Conservation (phyloP, 2,329 filamentous ascomycete genomes). For the Verticillium longisporum region DNA sequence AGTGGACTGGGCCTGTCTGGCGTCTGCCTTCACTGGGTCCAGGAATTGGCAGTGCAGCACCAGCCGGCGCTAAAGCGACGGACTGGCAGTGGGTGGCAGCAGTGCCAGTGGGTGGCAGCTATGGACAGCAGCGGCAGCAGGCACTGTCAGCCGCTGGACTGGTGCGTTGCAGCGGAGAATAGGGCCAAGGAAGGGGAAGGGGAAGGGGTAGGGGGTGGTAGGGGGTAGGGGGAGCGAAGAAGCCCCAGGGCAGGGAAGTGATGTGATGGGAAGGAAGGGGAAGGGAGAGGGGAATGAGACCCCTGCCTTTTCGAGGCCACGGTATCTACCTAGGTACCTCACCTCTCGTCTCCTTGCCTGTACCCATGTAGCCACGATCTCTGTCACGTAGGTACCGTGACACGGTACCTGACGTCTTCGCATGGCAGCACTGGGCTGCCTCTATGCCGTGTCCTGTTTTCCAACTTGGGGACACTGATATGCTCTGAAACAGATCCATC, state of each 20-base stretch:
- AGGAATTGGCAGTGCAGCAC: slow-evolving; percentile 2
- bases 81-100: background rate
- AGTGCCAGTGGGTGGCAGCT: background rate
- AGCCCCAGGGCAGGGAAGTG: background rate
- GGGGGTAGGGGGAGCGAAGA: background rate
- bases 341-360: background rate
- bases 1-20: slow-evolving; percentile 1
- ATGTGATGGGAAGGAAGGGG: background rate
- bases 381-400: background rate
- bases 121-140: background rate
- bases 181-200: background rate
- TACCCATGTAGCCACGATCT: background rate
- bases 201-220: background rate
- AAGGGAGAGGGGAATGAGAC: background rate
- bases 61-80: background rate
- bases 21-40: background rate
- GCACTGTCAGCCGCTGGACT: background rate
- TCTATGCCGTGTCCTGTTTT: no score
- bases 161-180: background rate
- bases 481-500: background rate
- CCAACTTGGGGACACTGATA: background rate
- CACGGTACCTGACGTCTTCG: background rate
- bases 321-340: no score
- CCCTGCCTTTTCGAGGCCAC: background rate
- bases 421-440: background rate